phyloP scores from a whole-genome alignment of 257 asterid species.

The Solanum pennellii region DNA sequence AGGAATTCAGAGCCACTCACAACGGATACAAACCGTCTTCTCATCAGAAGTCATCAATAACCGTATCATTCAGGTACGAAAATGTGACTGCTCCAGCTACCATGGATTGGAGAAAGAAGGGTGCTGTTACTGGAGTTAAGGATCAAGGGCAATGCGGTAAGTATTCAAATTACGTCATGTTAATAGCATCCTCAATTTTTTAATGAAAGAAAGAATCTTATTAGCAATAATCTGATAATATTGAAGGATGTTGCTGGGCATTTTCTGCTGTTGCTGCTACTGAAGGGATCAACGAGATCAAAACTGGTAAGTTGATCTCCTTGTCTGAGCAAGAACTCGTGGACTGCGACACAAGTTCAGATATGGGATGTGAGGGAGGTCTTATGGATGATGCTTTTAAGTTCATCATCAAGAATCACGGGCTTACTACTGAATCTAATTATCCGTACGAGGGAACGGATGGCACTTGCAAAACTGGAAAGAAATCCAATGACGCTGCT shows the following conservation, averaged over 20 bases:
- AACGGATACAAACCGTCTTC: slow-evolving; percentile 18
- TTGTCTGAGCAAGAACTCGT: slow-evolving; percentile 11
- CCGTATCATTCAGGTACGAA: slow-evolving; percentile 7
- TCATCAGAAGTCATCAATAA: not conserved
- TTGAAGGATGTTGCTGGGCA: slow-evolving; percentile 14
- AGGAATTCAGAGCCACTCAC: slow-evolving; percentile 20
- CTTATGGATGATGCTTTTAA: slow-evolving; percentile 1
- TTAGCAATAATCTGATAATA: not conserved
- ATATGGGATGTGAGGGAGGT: slow-evolving; percentile 5
- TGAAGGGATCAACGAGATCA: slow-evolving; percentile 8
- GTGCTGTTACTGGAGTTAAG: slow-evolving; percentile 36
- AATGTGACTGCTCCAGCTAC: slow-evolving; percentile 3
- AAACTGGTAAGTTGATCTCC: not conserved
- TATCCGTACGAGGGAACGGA: not conserved
- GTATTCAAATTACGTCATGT: not conserved
- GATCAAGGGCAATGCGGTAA: slow-evolving; percentile 37
- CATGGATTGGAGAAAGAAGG: slow-evolving; percentile 22
- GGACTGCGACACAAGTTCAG: not conserved
- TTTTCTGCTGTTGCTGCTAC: slow-evolving; percentile 11
- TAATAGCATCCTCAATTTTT: not conserved
- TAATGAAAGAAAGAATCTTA: not conserved
- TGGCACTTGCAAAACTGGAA: not conserved
- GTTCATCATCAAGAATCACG: slow-evolving; percentile 2
- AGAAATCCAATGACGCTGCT: not conserved
- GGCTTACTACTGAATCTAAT: not conserved